phyloP scores from a whole-genome alignment of 2,329 filamentous ascomycete species.

The Thelonectria olida region DNA sequence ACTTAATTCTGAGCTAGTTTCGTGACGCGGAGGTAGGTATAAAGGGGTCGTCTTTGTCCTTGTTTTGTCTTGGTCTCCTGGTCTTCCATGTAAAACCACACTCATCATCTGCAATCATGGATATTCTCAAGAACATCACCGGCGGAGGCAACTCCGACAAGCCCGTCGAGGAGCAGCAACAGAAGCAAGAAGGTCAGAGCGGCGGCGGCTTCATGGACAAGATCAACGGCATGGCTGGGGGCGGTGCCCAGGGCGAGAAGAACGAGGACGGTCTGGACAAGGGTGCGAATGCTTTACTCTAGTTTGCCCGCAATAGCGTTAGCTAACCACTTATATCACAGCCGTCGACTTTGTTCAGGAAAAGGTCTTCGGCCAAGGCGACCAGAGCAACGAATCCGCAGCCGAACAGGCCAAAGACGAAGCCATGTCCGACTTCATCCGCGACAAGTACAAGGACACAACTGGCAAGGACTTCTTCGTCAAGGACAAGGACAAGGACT shows the following conservation, averaged over 20 bases:
- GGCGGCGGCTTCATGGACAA: constrained; percentile 72
- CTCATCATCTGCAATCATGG: constrained; percentile 52
- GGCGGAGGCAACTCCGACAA: constrained; percentile 49
- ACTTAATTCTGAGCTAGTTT: too few relatives aligned
- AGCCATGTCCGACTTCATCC: constrained; percentile 77
- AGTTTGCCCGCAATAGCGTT: too few relatives aligned
- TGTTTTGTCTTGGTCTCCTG: too few relatives aligned
- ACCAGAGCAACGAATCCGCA: constrained; percentile 77
- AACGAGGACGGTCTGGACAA: constrained; percentile 87
- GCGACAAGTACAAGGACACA: constrained; percentile 72
- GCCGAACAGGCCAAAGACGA: constrained; percentile 87
- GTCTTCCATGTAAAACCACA: background rate
- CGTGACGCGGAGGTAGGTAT: too few relatives aligned
- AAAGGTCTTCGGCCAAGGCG: constrained; percentile 74
- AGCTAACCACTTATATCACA: too few relatives aligned
- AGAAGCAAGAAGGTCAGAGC: constrained; percentile 46
- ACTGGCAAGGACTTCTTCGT: constrained; percentile 77
- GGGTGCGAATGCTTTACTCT: constrained; percentile 55
- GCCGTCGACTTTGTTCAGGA: constrained; percentile 83
- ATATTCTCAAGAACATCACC: constrained; percentile 63
- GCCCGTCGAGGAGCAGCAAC: constrained; percentile 34
- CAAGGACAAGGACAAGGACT: constrained; percentile 69
- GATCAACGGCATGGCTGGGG: constrained; percentile 76
- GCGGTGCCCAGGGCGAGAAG: constrained; percentile 79
- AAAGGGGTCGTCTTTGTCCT: constrained; percentile 52